phyloP scores from a whole-genome alignment of 1,139 yeast species.

The Sugiyamaella xylanicola region DNA sequence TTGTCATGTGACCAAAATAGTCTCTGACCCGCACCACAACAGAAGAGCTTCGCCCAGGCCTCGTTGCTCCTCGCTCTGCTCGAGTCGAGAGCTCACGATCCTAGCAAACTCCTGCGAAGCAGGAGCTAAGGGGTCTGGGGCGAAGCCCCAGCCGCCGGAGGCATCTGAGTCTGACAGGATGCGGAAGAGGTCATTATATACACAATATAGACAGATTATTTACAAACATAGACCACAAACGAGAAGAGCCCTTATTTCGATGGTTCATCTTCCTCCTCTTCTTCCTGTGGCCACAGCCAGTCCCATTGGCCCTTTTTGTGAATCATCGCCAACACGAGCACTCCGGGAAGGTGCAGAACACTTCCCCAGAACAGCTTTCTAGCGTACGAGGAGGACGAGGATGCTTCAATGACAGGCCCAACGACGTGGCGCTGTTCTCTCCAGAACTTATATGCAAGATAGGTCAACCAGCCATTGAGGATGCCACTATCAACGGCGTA shows the following conservation, averaged over 20 bases:
- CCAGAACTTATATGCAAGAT: conserved; percentile 84
- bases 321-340: conserved; percentile 84
- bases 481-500: conserved; percentile 79
- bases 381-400: conserved; percentile 47
- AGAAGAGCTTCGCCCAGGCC: too few relatives aligned
- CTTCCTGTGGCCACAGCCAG: conserved; percentile 48
- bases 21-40: too few relatives aligned
- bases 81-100: too few relatives aligned
- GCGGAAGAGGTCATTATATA: background rate
- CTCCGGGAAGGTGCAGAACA: conserved; percentile 91
- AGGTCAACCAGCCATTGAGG: conserved; percentile 83
- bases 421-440: conserved; percentile 36
- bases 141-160: background rate
- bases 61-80: too few relatives aligned
- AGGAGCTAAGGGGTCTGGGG: too few relatives aligned
- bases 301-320: conserved; percentile 98
- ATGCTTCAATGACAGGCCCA: conserved; percentile 29
- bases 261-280: conserved; percentile 9
- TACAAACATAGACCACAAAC: background rate
- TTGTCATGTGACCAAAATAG: background rate
- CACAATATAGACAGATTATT: background rate
- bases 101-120: too few relatives aligned
- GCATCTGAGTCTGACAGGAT: background rate
- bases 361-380: conserved; percentile 91
- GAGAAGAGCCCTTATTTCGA: background rate